Conservation (phyloP, 73 alveolate genomes). For the Paramecium primaurelia region DNA sequence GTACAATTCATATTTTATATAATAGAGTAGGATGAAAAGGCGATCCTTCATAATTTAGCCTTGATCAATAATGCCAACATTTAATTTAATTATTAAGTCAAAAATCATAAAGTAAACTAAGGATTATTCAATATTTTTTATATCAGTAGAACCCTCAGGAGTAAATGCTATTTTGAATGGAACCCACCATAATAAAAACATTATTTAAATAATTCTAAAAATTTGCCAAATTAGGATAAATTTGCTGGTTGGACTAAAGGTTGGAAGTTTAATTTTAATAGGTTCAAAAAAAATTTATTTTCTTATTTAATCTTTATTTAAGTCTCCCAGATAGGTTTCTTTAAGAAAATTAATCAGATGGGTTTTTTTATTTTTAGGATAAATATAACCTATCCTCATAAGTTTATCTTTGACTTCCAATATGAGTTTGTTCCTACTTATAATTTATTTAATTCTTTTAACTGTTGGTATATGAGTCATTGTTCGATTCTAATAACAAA, state of each 20-base stretch:
- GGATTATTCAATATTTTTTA: neutral
- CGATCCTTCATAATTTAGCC: slow-evolving; percentile 23
- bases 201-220: neutral
- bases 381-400: neutral
- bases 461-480: neutral
- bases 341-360: neutral
- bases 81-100: slow-evolving; percentile 7
- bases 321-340: neutral
- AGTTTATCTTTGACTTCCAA: neutral
- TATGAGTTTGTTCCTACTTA: neutral
- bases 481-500: neutral
- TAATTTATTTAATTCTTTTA: neutral
- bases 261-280: neutral
- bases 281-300: neutral
- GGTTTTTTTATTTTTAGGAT: neutral
- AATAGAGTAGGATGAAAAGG: neutral
- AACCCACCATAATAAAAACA: slow-evolving; percentile 16
- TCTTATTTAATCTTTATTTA: neutral
- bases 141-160: neutral
- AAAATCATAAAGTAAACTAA: neutral
- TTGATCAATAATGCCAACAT: slow-evolving; percentile 15
- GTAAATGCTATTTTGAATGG: slow-evolving; percentile 3
- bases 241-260: neutral
- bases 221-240: neutral
- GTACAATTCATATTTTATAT: neutral